Base-by-base conservation (phyloP, 2,329 filamentous ascomycete species). In the Parastagonospora nodorum region DNA sequence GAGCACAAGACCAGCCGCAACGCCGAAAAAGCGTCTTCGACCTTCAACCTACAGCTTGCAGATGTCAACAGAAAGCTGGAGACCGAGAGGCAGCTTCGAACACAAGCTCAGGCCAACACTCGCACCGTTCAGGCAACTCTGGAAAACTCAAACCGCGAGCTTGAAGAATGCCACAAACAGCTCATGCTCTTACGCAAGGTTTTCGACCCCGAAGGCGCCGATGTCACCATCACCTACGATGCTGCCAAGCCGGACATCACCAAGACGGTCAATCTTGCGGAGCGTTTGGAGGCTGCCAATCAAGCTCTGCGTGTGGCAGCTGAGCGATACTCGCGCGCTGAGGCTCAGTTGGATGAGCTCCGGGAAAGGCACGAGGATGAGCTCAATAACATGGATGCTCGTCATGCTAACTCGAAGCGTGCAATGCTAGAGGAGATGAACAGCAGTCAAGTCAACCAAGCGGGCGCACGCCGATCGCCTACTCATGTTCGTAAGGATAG, bases 61-160 rank as follows among this genome's bases (percentile, higher is more conserved):
- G 94, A 97, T 71, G 87, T 87, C 11, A 96, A 96, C 66, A 86
- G 92, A 29, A 94, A 88, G 48, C 84, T 97, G 16, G 94, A 97
- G 64, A 92, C 92, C 1, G 93, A 97, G 74, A 84, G 89, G 42
- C 92, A 97, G 65, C 78, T 96, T 47, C 88, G 90, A 32, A 84
- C 81, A 2, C 93, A 97, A 71, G 90, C 92, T 9, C 92, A 97
- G 71, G 82, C 88, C 5, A 96, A 92, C 43, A 88, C 89, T 24
- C 87, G 91, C 41, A 88, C 91, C 10, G 80, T 96, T 47, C 92
- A 97, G 66, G 76, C 82, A 2, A 85, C 90, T 1, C 78, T 97
- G 9, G 92, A 96, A 66, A 84, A 86, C 37, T 85, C 89, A 29
- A 89, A 95, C 64, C 84, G 84, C 58, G 93, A 97, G 72, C 82